Evolutionary conservation across 345 rosid genomes (phyloP), one percentile per base, ranked within the genome.

Genomic region (Boechera stricta): DNA sequence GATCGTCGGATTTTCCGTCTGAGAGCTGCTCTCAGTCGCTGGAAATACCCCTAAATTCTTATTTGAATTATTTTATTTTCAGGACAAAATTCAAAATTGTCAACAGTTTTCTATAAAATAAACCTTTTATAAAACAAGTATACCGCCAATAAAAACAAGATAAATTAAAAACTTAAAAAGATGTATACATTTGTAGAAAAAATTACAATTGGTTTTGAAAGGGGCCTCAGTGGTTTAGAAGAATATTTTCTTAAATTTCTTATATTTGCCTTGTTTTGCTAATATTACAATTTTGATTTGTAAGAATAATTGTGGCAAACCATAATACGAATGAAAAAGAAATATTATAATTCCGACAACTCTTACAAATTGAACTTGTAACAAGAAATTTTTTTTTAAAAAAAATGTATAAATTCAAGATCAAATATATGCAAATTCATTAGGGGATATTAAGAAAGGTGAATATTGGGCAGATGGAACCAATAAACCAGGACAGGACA

Each of bases 1-100:
- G 73, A 57, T 63, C 66, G 33, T 63, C 33, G 71, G 45, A 32
- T 52, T n/a, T 64, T 63, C 49, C 72, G 52, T 53, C 68, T 56
- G 18, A 56, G 64, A 52, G 57, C 75, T 78, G 53, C 67, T 67
- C 65, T 66, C 69, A 59, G 45, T 31, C 47, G 36, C 35, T 64
- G 28, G 44, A 3, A 41, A 41, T 45, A 45, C 49, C 49, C 49
- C 18, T 16, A 45, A 45, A 45, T 15, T 15, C 24, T 11, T 21
- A 18, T 67, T 36, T 67, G 24, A 67, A 68, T 38, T 41, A 41
- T 7, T 49, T 28, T 28, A 28, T 28, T 47, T 13, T 44, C 48
- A 12, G 48, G 5, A 44, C n/a, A 12, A 44, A 42, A 12, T 42
- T 42, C 10, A 21, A 21, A 28, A 28, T 28, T 28, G 8, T 35